Conservation (phyloP, 2,329 filamentous ascomycete genomes). For the Conoideocrella luteorostrata region DNA sequence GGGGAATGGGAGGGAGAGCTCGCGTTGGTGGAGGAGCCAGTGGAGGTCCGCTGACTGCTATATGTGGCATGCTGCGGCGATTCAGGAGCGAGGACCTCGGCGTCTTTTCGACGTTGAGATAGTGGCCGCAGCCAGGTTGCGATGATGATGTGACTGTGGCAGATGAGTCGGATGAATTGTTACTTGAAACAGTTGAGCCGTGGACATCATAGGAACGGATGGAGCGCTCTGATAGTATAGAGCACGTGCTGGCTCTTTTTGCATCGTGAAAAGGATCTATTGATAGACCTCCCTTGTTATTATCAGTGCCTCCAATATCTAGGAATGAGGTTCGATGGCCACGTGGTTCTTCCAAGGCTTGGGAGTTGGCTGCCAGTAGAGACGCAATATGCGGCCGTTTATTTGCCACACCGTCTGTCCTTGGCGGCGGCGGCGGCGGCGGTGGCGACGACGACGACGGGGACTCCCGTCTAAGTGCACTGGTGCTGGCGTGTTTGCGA, state of each 20-base stretch:
- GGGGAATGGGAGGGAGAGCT: constrained; percentile 48
- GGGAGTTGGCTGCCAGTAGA: neutral
- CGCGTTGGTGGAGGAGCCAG: constrained; percentile 48
- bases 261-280: constrained; percentile 14
- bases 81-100: constrained; percentile 21
- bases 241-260: constrained; percentile 23
- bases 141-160: constrained; percentile 14
- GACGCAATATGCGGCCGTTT: constrained; percentile 7
- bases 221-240: constrained; percentile 20
- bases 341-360: neutral
- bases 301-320: constrained; percentile 1
- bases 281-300: neutral
- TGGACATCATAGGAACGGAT: constrained; percentile 15
- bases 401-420: neutral
- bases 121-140: neutral
- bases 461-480: neutral
- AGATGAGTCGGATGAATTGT: constrained; percentile 18
- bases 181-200: constrained; percentile 10
- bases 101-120: constrained; percentile 15
- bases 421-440: neutral
- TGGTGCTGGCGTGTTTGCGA: constrained; percentile 8
- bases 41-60: constrained; percentile 42
- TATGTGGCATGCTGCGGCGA: constrained; percentile 45
- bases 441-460: too few relatives aligned
- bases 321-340: constrained; percentile 9